A percentile compares a stretch with the other conserved stretches of the same genome.
These are phyloP conservation scores for Uronychia setigera DNA, from an alignment of 73 alveolate species.

Conservation along the genomic window DNA sequence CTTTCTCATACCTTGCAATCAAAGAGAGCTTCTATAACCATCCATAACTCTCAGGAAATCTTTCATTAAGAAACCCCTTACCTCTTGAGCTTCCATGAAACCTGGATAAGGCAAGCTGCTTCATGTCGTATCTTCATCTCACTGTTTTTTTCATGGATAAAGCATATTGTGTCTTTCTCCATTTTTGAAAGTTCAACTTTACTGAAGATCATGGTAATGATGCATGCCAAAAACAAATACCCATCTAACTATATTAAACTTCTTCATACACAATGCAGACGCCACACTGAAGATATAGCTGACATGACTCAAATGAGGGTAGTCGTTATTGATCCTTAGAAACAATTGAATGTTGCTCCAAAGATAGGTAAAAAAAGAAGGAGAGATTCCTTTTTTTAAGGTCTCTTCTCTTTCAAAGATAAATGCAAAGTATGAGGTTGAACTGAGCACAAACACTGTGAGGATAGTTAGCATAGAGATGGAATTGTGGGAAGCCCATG, in stretches of 20 bases:
- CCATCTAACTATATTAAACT: neutral
- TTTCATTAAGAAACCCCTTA: neutral
- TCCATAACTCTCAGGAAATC: neutral
- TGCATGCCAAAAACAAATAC: neutral
- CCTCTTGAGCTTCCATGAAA: neutral
- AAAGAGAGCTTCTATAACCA: neutral
- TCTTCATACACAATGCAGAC: neutral
- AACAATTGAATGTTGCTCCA: too few species aligned
- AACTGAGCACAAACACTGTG: neutral
- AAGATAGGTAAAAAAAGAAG: too few species aligned
- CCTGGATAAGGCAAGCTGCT: neutral
- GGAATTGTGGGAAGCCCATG: neutral
- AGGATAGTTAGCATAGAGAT: neutral
- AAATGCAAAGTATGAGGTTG: neutral
- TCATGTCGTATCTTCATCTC: neutral
- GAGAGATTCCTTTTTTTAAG: too few species aligned
- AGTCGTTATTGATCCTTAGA: too few species aligned
- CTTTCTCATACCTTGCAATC: neutral
- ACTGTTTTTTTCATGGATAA: neutral
- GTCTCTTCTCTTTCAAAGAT: neutral
- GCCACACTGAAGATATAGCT: too few species aligned
- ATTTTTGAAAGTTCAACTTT: neutral
- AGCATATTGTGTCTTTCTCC: neutral
- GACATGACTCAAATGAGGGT: too few species aligned
- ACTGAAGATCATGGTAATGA: neutral